Base-by-base conservation (phyloP, 2,329 filamentous ascomycete species). In the Sarocladium strictum region DNA sequence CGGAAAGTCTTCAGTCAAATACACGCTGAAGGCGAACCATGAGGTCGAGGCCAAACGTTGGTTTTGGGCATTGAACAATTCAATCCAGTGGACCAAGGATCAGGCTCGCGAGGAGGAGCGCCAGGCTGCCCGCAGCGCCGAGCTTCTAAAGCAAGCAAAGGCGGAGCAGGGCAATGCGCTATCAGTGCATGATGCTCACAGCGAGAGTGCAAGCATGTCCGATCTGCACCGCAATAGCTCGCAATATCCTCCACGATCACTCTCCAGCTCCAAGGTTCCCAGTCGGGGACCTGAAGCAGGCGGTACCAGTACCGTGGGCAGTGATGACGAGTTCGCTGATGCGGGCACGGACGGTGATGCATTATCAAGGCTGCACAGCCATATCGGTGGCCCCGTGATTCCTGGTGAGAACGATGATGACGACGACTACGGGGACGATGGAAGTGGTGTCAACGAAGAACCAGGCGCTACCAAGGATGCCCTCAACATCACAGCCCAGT, bases 11-110 rank as follows among this genome's bases (percentile, higher is more conserved):
- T 97, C 93, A 0, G 94, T 99, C 68, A 99, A 97, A 72, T 99
- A 99, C 68, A 93, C 95, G 50, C 79, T 99, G 53, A 97, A 96
- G 70, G 94, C 94, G 0, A 99, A 99, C 65, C 94, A 99, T 70
- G 89, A 97, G 66, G 93, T 97, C 26, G 94, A 99, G 70, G 93
- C 94, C 5, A 99, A 99, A 72, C 84, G 94, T 54, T 99, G 94
- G 94, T 99, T 95, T 71, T 99, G 94, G 94, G 90, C 94, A 0
- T 76, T 99, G 59, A 99, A 99, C 73, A 99, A 99, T 68, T 93
- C 94, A 5, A 99, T 99, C 51, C 94, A 97, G 67, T 97, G 90
- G 88, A 87, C 90, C 59, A 99, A 99, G 70, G 94, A 99, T 65
- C 94, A 97, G 72, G 92, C 90, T 7, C 92, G 88, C 62, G 90